Base-by-base conservation (phyloP, 257 asterid genomes). In the Capsicum rhomboideum region DNA sequence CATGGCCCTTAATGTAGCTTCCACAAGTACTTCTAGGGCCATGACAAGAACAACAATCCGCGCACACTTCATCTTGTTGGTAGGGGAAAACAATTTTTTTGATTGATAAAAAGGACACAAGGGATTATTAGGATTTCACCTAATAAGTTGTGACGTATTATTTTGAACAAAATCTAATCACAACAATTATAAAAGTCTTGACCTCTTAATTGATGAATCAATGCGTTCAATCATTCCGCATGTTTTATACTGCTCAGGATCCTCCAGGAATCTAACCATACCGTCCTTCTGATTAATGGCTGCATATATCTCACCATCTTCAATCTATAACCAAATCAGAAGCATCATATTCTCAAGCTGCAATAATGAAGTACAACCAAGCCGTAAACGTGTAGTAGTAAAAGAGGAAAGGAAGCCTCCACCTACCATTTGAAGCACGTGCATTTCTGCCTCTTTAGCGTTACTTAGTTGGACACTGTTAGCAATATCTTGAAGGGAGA, bases 251-350 rank as follows among this genome's bases (percentile, higher is more conserved):
- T 94, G 98, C 88, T 96, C 99, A 6, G 98, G 98, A 81, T 96
- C 99, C 91, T 96, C 99, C 42, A 96, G 91, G 91, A 96, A 96
- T 86, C 99, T 91, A 87, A 96, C 99, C 99, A 96, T 96, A 82
- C 99, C 98, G 84, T 96, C 99, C 91, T 96, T 96, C 91, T 94
- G 99, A 90, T 96, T 96, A 83, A 96, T 96, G 77, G 94, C 89
- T 34, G 99, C 99, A 93, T 88, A 91, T 84, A 96, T 96, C 44
- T 96, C 98, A 37, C 99, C 98, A 87, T 89, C 97, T 88, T 96
- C 96, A 86, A 96, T 96, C 99, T 96, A 87, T 18, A 61, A 77
- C 66, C 58, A 75, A 69, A 52, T 54, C 72, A 10, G 55, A 71
- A 87, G 23, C 55, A 53, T 78, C 54, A 26, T 10, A 66, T 40